These are phyloP conservation scores for Haplosporangium gracile DNA, from an alignment of 192 early-diverging fungal genomes.

Conservation along the genomic window DNA sequence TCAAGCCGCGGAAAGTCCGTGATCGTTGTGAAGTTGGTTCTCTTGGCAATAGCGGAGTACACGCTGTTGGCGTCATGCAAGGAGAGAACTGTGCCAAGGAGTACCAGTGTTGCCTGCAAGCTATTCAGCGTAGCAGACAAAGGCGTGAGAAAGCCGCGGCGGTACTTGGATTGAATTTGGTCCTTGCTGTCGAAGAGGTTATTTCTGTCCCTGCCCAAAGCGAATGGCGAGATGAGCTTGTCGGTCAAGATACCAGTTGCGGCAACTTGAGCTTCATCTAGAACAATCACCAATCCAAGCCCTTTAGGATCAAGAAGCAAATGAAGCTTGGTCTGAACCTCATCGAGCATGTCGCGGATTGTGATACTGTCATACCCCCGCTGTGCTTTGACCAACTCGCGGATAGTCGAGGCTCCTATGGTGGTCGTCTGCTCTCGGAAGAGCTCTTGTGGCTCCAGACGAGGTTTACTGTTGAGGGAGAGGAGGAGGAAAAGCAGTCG, in stretches of 20 bases:
- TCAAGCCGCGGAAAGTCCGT: conserved; percentile 13
- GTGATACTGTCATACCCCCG: conserved; percentile 10
- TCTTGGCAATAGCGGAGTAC: neutral
- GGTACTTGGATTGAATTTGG: neutral
- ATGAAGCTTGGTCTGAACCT: conserved; percentile 8
- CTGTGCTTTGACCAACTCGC: conserved; percentile 14
- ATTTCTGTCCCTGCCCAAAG: too few relatives aligned
- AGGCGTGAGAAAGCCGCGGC: conserved; percentile 39
- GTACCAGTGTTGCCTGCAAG: conserved; percentile 35
- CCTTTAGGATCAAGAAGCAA: neutral
- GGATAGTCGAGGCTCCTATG: conserved; percentile 25
- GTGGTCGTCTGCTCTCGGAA: conserved; percentile 36
- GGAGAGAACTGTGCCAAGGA: conserved; percentile 45
- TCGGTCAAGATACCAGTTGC: neutral
- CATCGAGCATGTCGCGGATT: conserved; percentile 20
- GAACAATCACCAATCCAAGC: conserved; percentile 19
- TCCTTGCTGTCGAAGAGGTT: too few relatives aligned
- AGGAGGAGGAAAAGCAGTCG: conserved; percentile 22
- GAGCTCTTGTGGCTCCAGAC: conserved; percentile 20
- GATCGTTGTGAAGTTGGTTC: neutral
- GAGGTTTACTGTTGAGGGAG: conserved; percentile 20
- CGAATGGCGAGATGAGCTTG: conserved; percentile 19
- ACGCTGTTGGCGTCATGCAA: conserved; percentile 18
- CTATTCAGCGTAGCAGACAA: conserved; percentile 24
- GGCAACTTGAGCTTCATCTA: conserved; percentile 40